A percentile compares a stretch with the other conserved stretches of the same genome.
These are phyloP conservation scores for Spergularia marina DNA, from an alignment of 148 eudicot species.

Conservation along the genomic window DNA sequence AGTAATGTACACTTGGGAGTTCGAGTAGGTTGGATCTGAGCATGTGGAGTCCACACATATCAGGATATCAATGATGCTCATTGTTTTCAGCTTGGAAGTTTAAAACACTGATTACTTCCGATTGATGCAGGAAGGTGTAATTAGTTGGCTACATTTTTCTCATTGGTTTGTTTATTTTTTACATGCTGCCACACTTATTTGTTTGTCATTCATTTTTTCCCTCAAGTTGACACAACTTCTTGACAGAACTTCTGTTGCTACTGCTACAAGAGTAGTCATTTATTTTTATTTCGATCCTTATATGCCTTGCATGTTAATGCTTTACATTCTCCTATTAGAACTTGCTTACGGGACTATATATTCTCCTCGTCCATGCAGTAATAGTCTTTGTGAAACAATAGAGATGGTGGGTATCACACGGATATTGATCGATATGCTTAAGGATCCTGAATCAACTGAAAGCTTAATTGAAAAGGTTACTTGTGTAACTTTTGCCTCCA, in stretches of 20 bases:
- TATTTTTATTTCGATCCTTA: too few species aligned
- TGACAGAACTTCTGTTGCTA: neutral
- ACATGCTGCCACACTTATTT: neutral
- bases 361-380: conserved; percentile 42
- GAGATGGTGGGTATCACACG: conserved; percentile 51
- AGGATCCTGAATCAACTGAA: conserved; percentile 38
- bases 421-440: conserved; percentile 48
- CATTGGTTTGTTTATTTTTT: neutral
- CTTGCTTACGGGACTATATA: conserved; percentile 13
- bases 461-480: conserved; percentile 51
- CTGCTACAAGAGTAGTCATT: neutral
- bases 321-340: conserved; percentile 15
- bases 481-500: neutral
- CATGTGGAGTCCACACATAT: neutral
- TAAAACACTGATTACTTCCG: neutral
- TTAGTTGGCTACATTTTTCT: neutral
- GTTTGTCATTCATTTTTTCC: neutral
- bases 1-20: too few species aligned
- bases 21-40: too few species aligned
- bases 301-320: neutral
- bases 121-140: neutral
- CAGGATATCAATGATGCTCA: neutral
- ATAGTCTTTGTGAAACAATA: conserved; percentile 53
- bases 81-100: neutral
- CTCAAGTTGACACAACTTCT: neutral